A percentile compares a stretch with the other conserved stretches of the same genome.
Evolutionary conservation across 139 green algal species (phyloP).

Genomic region (Chlamydomonas sp.): DNA sequence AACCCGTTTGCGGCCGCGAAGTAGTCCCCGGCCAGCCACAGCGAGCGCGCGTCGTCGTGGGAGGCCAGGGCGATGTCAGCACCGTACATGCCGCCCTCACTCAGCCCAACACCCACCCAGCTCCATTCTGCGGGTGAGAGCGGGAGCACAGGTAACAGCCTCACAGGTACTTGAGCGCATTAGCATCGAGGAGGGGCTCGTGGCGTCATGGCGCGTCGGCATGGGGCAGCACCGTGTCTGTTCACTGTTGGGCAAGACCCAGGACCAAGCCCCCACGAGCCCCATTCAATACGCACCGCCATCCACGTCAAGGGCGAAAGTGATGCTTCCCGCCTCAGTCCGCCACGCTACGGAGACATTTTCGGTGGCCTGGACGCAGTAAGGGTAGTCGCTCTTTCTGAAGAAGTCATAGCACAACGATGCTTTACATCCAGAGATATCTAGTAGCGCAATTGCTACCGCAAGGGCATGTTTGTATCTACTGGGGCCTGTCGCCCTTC

Average conservation of each 20-base stretch:
- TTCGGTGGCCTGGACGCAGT: no score
- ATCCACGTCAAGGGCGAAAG: not conserved
- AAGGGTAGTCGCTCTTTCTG: no score
- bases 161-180: not conserved
- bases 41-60: not conserved
- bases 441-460: no score
- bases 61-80: conserved; percentile 11
- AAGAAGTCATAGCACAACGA: no score
- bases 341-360: no score
- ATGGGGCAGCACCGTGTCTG: not conserved
- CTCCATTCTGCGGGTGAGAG: not conserved
- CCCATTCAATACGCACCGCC: not conserved
- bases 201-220: not conserved
- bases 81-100: conserved; percentile 25
- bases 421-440: no score
- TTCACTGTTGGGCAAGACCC: no score
- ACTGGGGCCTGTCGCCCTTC: no score
- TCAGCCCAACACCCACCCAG: conserved; percentile 13
- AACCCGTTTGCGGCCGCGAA: not conserved
- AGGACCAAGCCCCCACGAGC: not conserved
- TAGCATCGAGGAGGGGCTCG: not conserved
- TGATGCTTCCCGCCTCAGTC: not conserved
- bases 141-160: no score
- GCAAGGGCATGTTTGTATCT: no score
- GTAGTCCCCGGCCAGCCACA: conserved; percentile 3